Base-by-base conservation (phyloP, 305 asterid species). In the Andrographis paniculata region DNA sequence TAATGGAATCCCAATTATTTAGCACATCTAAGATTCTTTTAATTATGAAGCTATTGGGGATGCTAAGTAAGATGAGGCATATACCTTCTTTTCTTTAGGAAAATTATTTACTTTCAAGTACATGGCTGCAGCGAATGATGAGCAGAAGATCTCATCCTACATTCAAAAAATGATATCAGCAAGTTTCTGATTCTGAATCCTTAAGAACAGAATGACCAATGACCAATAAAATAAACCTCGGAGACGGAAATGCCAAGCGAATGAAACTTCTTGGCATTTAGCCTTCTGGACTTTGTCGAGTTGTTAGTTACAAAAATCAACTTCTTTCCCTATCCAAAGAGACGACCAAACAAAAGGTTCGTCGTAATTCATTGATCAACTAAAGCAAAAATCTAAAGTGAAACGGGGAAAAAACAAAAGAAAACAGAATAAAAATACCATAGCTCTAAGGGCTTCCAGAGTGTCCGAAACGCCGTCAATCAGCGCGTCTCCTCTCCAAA, bases 121-220 rank as follows among this genome's bases (percentile, higher is more conserved):
- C 97, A 79, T 88, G 45, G 95, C 93, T 7, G 97, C 95, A 19
- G 97, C 95, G 69, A 72, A 88, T 19, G 97, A 88, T 15, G 97
- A 84, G 24, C 87, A 77, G 55, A 88, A 88, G 7, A 88, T 88
- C 65, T 88, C 97, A 18, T 79, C 91, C 97, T 88, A 83, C 67
- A 63, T 59, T 22, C 23, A 43, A 19, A 48, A 56, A 22, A 36
- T 41, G 41, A 14, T 6, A 14, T 47, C n/a, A n/a, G n/a, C n/a
- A n/a, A n/a, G n/a, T n/a, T n/a, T n/a, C n/a, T n/a, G 27, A 49
- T 18, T 39, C 62, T 13, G 24, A 46, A 5, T 7, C 20, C 43
- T 42, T 16, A 24, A n/a, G 45, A 15, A 37, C 42, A 35, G 19
- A 52, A 37, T n/a, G 39, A 42, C 19, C 0, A 3, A 42, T 14